Evolutionary conservation across 2,329 filamentous ascomycete genomes (phyloP), one percentile per base, ranked within the genome.

Genomic region (Pseudogymnoascus sp.): DNA sequence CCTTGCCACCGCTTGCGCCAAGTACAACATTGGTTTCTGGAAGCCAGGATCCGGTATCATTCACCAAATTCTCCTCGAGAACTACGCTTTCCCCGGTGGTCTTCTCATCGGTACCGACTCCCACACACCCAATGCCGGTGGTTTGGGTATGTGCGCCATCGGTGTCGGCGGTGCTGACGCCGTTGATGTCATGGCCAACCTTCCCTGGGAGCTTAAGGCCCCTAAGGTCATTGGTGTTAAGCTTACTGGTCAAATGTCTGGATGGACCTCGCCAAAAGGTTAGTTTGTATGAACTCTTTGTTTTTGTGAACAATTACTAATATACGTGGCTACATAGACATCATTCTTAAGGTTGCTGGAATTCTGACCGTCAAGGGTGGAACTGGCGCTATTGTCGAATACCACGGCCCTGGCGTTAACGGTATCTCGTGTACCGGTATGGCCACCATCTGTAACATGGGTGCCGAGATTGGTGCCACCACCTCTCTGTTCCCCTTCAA

Each of bases 21-120:
- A 98, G 84, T 99, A 98, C 85, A 93, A 98, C 85, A 98, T 98
- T 78, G 95, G 95, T 83, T 98, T 98, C 89, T 99, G 95, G 95
- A 91, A 86, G 78, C 95, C 95, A 69, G 95, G 95, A 72, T 97
- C 93, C 76, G 95, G 95, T 84, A 99, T 98, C 77, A 99, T 99
- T 72, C 95, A 99, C 82, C 95, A 98, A 84, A 98, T 98, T 75
- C 80, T 98, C 68, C 86, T 98, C 65, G 95, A 99, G 83, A 98
- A 98, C 85, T 98, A 98, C 78, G 93, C 93, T 77, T 98, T 98
- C 89, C 95, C 95, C 69, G 95, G 95, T 85, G 93, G 89, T 85
- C 86, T 99, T 65, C 87, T 99, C 75, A 98, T 98, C 75, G 95
- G 95, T 77, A 98, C 93, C 71, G 93, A 98, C 78, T 96, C 92